A percentile compares a stretch with the other conserved stretches of the same genome.
Evolutionary conservation across 306 rosid genomes (phyloP).

Genomic region (Mimosa pudica): DNA sequence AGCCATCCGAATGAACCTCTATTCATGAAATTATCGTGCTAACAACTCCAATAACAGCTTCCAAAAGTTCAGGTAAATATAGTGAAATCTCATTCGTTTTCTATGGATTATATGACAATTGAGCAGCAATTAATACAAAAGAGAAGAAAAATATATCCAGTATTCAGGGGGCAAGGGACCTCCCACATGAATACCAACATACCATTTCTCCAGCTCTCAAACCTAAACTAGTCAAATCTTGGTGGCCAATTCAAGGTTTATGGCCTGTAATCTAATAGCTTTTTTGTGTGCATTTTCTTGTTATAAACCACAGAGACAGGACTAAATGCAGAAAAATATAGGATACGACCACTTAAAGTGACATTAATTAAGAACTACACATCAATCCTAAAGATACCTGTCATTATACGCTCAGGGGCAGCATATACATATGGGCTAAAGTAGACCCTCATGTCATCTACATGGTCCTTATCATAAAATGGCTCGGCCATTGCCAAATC

Average conservation of each 20-base stretch:
- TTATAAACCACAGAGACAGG: background rate
- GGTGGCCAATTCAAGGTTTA: too few relatives aligned
- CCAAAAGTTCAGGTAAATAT: background rate
- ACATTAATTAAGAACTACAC: conserved; percentile 1
- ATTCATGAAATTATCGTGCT: too few relatives aligned
- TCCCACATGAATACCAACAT: background rate
- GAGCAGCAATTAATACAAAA: background rate
- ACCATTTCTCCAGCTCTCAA: background rate
- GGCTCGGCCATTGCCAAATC: conserved; percentile 97
- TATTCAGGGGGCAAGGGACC: background rate
- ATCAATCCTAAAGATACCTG: conserved; percentile 59
- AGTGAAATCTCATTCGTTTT: background rate
- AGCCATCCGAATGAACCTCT: background rate
- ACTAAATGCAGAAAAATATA: conserved; percentile 21
- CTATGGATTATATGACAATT: background rate
- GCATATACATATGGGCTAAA: conserved; percentile 26
- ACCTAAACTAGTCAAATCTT: background rate
- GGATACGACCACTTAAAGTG: too few relatives aligned
- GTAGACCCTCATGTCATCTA: too few relatives aligned
- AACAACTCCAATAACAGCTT: background rate
- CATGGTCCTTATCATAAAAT: too few relatives aligned
- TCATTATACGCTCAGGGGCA: conserved; percentile 78
- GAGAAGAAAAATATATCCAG: too few relatives aligned
- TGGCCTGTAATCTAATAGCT: too few relatives aligned
- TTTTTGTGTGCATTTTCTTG: too few relatives aligned